These are phyloP conservation scores for Colletotrichum eremochloae DNA, from an alignment of 2,329 filamentous ascomycete species.

Conservation along the genomic window DNA sequence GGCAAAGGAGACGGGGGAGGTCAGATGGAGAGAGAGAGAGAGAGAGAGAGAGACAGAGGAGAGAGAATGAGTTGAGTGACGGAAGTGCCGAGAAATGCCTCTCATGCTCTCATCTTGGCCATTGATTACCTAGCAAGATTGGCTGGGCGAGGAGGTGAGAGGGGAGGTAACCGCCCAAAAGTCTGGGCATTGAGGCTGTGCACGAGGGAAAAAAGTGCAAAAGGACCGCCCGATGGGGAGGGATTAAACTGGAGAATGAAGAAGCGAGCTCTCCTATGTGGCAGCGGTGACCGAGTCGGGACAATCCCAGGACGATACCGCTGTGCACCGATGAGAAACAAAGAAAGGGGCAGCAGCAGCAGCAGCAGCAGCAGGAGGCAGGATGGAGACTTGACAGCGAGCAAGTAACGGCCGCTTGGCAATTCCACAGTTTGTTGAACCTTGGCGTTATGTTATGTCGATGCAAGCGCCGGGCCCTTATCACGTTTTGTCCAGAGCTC, in stretches of 20 bases:
- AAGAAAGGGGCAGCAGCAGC: neutral
- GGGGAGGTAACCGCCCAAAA: constrained; percentile 35
- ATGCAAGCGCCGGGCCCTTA: constrained; percentile 33
- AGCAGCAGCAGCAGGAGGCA: neutral
- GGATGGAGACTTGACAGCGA: constrained; percentile 27
- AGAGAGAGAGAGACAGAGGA: constrained; percentile 6
- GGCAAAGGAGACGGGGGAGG: constrained; percentile 23
- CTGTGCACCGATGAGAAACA: constrained; percentile 21
- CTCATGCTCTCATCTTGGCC: constrained; percentile 26
- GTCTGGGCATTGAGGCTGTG: constrained; percentile 42
- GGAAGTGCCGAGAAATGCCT: constrained; percentile 30
- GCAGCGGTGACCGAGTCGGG: constrained; percentile 32
- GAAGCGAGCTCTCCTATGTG: constrained; percentile 33
- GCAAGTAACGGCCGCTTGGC: constrained; percentile 19
- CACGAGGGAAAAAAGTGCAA: constrained; percentile 37
- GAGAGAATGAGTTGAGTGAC: neutral
- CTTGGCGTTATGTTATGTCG: constrained; percentile 28
- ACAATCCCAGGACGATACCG: constrained; percentile 25
- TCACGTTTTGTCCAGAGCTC: constrained; percentile 12
- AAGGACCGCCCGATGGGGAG: constrained; percentile 33
- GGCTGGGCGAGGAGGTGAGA: constrained; percentile 28
- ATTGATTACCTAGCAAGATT: constrained; percentile 34
- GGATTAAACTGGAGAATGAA: constrained; percentile 37
- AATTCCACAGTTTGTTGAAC: constrained; percentile 11
- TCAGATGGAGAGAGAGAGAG: constrained; percentile 20